These are phyloP conservation scores for Jamesozyma lodderae DNA, from an alignment of 805 yeast genomes.

Conservation along the genomic window DNA sequence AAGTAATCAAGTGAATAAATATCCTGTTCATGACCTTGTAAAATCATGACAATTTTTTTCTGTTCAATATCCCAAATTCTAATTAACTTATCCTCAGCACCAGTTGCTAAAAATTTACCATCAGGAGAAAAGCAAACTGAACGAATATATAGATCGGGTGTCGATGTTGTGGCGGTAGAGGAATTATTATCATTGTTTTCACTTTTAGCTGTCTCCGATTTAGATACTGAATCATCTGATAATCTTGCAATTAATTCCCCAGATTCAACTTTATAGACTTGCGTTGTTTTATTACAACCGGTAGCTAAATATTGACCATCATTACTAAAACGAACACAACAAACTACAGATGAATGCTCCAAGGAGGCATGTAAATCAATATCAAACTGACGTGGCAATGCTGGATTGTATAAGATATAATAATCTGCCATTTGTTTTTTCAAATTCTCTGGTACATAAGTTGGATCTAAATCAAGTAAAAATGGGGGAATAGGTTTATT, in stretches of 20 bases:
- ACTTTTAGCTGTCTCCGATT: slow-evolving; percentile 7
- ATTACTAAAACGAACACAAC: slow-evolving; percentile 87
- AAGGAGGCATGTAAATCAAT: slow-evolving; percentile 83
- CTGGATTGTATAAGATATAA: slow-evolving; percentile 84
- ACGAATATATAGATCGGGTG: slow-evolving; percentile 79
- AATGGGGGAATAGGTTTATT: slow-evolving; percentile 76
- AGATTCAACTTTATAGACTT: slow-evolving; percentile 83
- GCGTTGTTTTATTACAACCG: slow-evolving; percentile 93
- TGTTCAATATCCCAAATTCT: slow-evolving; percentile 93
- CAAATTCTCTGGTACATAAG: slow-evolving; percentile 62
- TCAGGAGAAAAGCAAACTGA: slow-evolving; percentile 96
- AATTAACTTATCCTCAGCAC: slow-evolving; percentile 82
- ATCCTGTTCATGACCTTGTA: slow-evolving; percentile 95
- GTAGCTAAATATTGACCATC: slow-evolving; percentile 93
- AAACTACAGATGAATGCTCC: slow-evolving; percentile 90
- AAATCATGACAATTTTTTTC: slow-evolving; percentile 72
- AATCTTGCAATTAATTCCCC: slow-evolving; percentile 84
- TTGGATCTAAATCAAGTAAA: slow-evolving; percentile 69
- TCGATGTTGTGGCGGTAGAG: slow-evolving; percentile 16
- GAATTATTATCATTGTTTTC: slow-evolving; percentile 26
- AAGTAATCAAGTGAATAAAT: slow-evolving; percentile 91
- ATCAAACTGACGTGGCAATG: slow-evolving; percentile 65
- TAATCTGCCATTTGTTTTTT: slow-evolving; percentile 80
- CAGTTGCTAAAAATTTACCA: slow-evolving; percentile 87
- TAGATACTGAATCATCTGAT: slow-evolving; percentile 73